Percentiles rank a stretch among this genome's conserved stretches.
Evolutionary conservation across 1,284 basidiomycete species (phyloP).

Genomic region (Volvariella surrecta): DNA sequence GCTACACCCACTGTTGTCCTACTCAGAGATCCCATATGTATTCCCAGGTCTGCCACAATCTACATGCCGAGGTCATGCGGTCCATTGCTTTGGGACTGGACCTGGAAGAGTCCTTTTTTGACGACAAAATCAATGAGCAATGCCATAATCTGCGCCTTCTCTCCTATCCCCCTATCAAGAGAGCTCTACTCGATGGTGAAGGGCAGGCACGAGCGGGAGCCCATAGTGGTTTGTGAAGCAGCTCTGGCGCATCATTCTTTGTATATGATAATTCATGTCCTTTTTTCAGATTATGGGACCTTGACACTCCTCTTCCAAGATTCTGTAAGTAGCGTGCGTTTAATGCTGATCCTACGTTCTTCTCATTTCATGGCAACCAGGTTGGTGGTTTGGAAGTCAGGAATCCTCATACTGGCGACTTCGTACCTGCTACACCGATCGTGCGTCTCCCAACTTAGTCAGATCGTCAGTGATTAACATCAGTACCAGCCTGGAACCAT

Average conservation of each 20-base stretch:
- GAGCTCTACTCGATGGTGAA: constrained; percentile 45
- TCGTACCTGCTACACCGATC: constrained; percentile 67
- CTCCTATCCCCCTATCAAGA: constrained; percentile 66
- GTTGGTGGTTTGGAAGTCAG: constrained; percentile 81
- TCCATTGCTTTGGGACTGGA: constrained; percentile 74
- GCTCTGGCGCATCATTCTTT: constrained; percentile 1
- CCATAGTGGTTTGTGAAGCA: constrained; percentile 54
- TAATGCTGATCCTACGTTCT: not conserved
- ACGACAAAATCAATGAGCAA: constrained; percentile 64
- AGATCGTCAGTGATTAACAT: constrained; percentile 8
- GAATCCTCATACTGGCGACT: constrained; percentile 65
- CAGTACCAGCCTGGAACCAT: constrained; percentile 60
- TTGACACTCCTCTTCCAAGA: constrained; percentile 84
- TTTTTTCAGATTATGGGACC: constrained; percentile 65
- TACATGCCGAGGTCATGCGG: constrained; percentile 71
- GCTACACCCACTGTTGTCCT: constrained; percentile 5
- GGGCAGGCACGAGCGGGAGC: constrained; percentile 76
- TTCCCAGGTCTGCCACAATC: constrained; percentile 58
- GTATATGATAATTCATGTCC: not conserved
- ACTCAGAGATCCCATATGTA: constrained; percentile 3
- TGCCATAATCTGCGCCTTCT: constrained; percentile 71
- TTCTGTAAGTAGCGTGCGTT: constrained; percentile 28
- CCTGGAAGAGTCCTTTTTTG: constrained; percentile 67
- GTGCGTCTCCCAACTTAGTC: constrained; percentile 31
- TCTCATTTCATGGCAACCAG: constrained; percentile 18